Evolutionary conservation across 192 early-diverging fungal species (phyloP).

Genomic region (Podila minutissima): DNA sequence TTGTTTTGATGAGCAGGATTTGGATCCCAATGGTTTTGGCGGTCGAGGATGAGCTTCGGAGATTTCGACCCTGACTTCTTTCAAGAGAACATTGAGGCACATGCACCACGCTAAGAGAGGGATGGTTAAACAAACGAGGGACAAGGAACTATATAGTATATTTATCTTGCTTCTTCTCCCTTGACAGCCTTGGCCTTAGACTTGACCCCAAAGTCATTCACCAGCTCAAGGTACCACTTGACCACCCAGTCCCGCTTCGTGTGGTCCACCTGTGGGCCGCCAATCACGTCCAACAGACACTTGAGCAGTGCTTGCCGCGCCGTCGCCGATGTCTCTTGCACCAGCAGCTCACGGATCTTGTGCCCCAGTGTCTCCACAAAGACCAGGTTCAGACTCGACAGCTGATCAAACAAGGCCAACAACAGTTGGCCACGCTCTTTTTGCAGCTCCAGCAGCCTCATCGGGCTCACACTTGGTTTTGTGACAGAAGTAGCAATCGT

Average conservation of each 20-base stretch:
- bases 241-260: constrained; percentile 51
- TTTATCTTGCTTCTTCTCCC: neutral
- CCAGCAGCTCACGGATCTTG: constrained; percentile 42
- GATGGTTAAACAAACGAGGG: too few relatives aligned
- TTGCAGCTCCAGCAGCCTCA: constrained; percentile 9
- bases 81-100: too few relatives aligned
- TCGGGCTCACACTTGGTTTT: neutral
- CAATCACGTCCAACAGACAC: constrained; percentile 47
- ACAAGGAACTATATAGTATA: too few relatives aligned
- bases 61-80: too few relatives aligned
- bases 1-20: too few relatives aligned
- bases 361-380: constrained; percentile 48
- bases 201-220: constrained; percentile 26
- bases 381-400: constrained; percentile 50
- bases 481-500: neutral
- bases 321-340: constrained; percentile 14
- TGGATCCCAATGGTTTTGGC: too few relatives aligned
- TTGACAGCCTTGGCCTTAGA: neutral
- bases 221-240: constrained; percentile 43
- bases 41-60: too few relatives aligned
- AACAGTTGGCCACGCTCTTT: constrained; percentile 45
- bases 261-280: constrained; percentile 32
- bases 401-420: constrained; percentile 51
- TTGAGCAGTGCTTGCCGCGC: constrained; percentile 35
- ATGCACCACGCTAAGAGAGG: too few relatives aligned